Conservation (phyloP, 2,329 filamentous ascomycete species). For the Neocucurbitaria cava region DNA sequence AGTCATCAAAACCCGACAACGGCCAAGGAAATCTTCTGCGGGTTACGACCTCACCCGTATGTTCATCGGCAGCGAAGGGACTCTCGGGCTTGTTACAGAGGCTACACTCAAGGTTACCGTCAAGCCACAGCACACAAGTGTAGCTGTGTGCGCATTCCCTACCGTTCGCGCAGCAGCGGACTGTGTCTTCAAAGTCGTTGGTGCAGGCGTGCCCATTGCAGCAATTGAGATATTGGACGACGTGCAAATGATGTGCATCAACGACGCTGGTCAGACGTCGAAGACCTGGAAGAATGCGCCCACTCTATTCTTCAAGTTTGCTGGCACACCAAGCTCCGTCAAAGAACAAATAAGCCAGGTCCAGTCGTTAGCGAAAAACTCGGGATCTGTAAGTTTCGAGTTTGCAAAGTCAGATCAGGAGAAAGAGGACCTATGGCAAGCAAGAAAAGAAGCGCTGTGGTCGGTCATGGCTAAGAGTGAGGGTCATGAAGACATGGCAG, state of each 20-base stretch:
- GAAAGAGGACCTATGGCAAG: constrained; percentile 75
- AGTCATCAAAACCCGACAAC: constrained; percentile 85
- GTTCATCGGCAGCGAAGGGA: constrained; percentile 91
- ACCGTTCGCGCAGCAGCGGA: constrained; percentile 74
- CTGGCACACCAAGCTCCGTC: constrained; percentile 70
- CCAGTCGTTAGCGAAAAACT: constrained; percentile 63
- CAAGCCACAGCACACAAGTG: constrained; percentile 78
- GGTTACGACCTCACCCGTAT: constrained; percentile 91
- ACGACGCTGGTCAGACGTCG: constrained; percentile 68
- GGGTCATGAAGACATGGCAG: constrained; percentile 63
- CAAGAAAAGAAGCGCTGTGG: constrained; percentile 77
- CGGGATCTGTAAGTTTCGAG: constrained; percentile 71
- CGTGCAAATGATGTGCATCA: constrained; percentile 81
- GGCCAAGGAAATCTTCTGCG: constrained; percentile 86
- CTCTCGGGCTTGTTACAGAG: constrained; percentile 88
- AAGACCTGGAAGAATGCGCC: constrained; percentile 73
- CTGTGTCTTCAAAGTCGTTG: constrained; percentile 82
- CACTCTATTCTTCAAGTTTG: constrained; percentile 79
- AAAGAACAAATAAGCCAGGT: constrained; percentile 80
- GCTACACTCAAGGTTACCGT: constrained; percentile 87
- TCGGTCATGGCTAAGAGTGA: constrained; percentile 71
- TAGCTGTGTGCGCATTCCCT: constrained; percentile 74
- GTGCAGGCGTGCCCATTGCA: constrained; percentile 80
- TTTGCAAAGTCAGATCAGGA: constrained; percentile 71
- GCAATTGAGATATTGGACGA: constrained; percentile 95